Conservation (phyloP, 345 rosid genomes). For the Salix koriyanagi region DNA sequence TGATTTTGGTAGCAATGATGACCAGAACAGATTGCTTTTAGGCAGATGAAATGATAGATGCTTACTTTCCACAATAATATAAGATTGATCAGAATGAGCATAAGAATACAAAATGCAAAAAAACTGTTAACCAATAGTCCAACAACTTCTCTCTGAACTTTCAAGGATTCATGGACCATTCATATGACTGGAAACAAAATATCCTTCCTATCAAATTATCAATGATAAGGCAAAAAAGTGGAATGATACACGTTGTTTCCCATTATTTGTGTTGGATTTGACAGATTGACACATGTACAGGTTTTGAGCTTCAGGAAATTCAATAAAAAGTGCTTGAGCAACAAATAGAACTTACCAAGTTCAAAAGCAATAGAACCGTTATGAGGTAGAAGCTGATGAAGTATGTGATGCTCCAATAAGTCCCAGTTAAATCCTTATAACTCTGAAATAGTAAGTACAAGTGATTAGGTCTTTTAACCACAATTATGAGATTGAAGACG, state of each 20-base stretch:
- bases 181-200: background rate
- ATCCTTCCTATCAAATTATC: background rate
- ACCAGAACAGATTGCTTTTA: too few relatives aligned
- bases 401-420: conserved; percentile 66
- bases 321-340: background rate
- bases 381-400: conserved; percentile 90
- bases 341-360: conserved; percentile 59
- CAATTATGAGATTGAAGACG: background rate
- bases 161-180: background rate
- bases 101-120: too few relatives aligned
- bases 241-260: background rate
- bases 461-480: conserved; percentile 8
- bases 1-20: too few relatives aligned
- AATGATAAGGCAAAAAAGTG: background rate
- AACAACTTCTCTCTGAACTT: background rate
- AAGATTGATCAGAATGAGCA: too few relatives aligned
- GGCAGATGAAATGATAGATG: too few relatives aligned
- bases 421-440: conserved; percentile 78
- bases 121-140: background rate
- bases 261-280: too few relatives aligned
- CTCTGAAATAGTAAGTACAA: conserved; percentile 46
- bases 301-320: too few relatives aligned
- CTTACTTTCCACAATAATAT: too few relatives aligned
- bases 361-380: conserved; percentile 73
- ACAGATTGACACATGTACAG: too few relatives aligned